Percentiles rank a stretch among this genome's conserved stretches.
Evolutionary conservation across 345 rosid species (phyloP).

Genomic region (Brassica carinata): DNA sequence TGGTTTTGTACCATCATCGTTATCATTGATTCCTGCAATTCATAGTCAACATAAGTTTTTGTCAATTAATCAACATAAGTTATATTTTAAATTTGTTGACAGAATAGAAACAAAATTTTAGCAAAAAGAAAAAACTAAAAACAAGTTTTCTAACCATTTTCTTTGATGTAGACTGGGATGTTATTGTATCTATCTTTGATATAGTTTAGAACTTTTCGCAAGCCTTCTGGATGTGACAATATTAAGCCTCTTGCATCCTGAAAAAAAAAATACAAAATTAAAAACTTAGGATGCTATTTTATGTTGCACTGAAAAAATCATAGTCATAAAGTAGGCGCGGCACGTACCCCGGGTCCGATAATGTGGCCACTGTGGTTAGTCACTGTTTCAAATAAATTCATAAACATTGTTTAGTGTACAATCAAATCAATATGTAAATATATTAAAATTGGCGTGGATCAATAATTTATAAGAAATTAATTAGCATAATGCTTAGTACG

Average conservation of each 20-base stretch:
- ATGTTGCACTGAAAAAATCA: not conserved
- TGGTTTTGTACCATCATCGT: conserved; percentile 34
- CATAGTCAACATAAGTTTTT: not conserved
- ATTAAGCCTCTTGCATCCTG: conserved; percentile 31
- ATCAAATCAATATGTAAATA: not conserved
- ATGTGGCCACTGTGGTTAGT: conserved; percentile 38
- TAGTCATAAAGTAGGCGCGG: not conserved
- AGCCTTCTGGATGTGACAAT: conserved; percentile 35
- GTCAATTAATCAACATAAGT: too few species aligned
- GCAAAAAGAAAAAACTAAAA: too few species aligned
- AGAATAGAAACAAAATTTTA: too few species aligned
- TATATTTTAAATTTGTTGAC: too few species aligned
- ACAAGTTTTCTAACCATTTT: not conserved
- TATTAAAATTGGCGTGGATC: not conserved
- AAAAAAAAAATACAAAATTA: not conserved
- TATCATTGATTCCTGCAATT: conserved; percentile 32
- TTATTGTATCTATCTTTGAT: conserved; percentile 21
- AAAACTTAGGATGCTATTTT: not conserved
- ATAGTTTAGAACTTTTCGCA: conserved; percentile 36
- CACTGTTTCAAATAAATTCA: conserved; percentile 27
- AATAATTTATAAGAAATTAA: not conserved
- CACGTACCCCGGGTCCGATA: conserved; percentile 37
- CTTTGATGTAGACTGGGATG: not conserved
- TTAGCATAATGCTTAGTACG: conserved; percentile 5
- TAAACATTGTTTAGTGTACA: conserved; percentile 17